Evolutionary conservation across 116 monocot species (phyloP), one percentile per base, ranked within the genome.

Genomic region (Papilionanthe hybrid): DNA sequence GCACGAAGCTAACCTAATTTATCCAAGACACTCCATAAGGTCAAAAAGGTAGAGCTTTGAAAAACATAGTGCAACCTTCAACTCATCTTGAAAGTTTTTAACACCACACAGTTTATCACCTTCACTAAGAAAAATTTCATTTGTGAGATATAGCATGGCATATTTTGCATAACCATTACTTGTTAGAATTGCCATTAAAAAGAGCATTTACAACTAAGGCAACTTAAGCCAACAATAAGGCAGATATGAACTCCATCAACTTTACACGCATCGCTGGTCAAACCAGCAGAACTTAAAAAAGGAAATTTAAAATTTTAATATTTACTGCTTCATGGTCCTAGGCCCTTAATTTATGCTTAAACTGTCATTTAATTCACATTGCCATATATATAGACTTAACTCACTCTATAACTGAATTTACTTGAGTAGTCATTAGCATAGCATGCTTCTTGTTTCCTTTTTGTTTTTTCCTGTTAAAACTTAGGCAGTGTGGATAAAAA

Each of bases 91-190:
- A 3, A 19, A 57, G 2, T n/a, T 57, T 57, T 20, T 17, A n/a
- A 57, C 10, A 57, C 56, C 56, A 57, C 5, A 18, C 57, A 57
- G 15, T 57, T 57, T 13, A 57, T 57, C 57, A 19, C 57, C 57
- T 19, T 57, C n/a, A 18, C 57, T 18, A 57, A 12, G 5, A 13
- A 67, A 67, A 1, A 28, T 67, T 10, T 9, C 60, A 60, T 60
- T 60, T 60, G 60, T n/a, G 7, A 60, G 12, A 12, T 8, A 7
- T 60, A 23, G 6, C 7, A 60, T 48, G 23, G n/a, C 60, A 60
- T 60, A n/a, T 60, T 23, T 60, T 60, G 60, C 60, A 60, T 60
- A 60, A 60, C 60, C 60, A n/a, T 60, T 22, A 60, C 60, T 60
- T 19, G 7, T n/a, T 60, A n/a, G n/a, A 7, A 0, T 23, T 60